phyloP scores from a whole-genome alignment of 2,329 filamentous ascomycete species.

The Aaosphaeria pasadenensis region DNA sequence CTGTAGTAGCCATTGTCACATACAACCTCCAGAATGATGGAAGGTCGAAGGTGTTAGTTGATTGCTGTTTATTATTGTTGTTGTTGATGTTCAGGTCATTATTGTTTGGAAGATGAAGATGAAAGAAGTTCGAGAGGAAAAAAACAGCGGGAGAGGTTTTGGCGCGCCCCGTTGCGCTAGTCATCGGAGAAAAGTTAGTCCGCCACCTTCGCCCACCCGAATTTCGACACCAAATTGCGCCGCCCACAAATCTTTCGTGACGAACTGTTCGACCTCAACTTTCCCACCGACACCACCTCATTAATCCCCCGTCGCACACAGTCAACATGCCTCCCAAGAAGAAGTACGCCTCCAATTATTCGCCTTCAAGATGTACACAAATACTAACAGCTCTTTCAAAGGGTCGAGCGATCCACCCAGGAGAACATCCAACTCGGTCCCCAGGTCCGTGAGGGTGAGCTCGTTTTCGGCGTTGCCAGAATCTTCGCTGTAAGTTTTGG shows the following conservation, averaged over 20 bases:
- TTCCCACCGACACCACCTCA: constrained; percentile 27
- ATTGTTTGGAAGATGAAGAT: too few species aligned
- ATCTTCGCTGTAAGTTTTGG: constrained; percentile 68
- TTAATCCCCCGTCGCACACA: constrained; percentile 14
- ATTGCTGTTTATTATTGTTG: not conserved
- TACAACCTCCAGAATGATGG: too few species aligned
- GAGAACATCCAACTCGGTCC: constrained; percentile 95
- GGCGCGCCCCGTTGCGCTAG: not conserved
- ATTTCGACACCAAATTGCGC: not conserved
- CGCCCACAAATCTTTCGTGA: too few species aligned
- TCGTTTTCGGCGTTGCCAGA: constrained; percentile 96
- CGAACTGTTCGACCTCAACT: constrained; percentile 1
- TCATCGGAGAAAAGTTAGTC: not conserved
- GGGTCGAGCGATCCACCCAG: constrained; percentile 68
- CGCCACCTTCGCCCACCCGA: constrained; percentile 3
- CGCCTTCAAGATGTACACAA: too few species aligned
- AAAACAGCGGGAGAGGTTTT: not conserved
- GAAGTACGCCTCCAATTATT: constrained; percentile 40
- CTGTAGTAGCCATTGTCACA: constrained; percentile 45
- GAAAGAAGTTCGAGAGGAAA: constrained; percentile 1
- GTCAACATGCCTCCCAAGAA: constrained; percentile 82
- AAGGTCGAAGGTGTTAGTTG: too few species aligned
- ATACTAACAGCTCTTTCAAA: too few species aligned
- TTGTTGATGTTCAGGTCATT: constrained; percentile 26
- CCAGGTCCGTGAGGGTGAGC: constrained; percentile 95